Evolutionary conservation across 441 rosid species (phyloP).

Genomic region (Brassica balearica): DNA sequence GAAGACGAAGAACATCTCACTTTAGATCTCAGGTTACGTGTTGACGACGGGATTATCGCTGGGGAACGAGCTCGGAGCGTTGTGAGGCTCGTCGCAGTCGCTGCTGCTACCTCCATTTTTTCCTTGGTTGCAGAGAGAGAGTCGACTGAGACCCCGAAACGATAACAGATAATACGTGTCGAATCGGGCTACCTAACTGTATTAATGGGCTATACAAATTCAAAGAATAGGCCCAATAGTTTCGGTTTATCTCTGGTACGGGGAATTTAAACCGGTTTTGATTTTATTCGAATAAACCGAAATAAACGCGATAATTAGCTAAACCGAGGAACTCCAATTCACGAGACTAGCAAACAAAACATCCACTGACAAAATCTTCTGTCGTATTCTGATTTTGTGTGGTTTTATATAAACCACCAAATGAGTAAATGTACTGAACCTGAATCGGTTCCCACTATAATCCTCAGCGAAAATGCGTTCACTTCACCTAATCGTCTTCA

Average conservation of each 20-base stretch:
- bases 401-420: background rate
- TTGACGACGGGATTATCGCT: slow-evolving; percentile 45
- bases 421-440: slow-evolving; percentile 20
- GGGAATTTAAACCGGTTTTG: background rate
- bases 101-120: slow-evolving; percentile 62
- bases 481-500: slow-evolving; percentile 29
- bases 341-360: slow-evolving; percentile 40
- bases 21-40: slow-evolving; percentile 39
- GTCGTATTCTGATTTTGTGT: slow-evolving; percentile 32
- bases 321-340: background rate
- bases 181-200: slow-evolving; percentile 9
- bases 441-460: slow-evolving; percentile 18
- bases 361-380: slow-evolving; percentile 19
- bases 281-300: slow-evolving; percentile 1
- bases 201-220: background rate
- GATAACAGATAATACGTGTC: slow-evolving; percentile 36
- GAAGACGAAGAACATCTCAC: slow-evolving; percentile 39
- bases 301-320: background rate
- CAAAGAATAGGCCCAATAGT: slow-evolving; percentile 23
- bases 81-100: slow-evolving; percentile 57
- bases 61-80: slow-evolving; percentile 51
- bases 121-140: slow-evolving; percentile 25
- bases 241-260: background rate
- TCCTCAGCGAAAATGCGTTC: slow-evolving; percentile 33
- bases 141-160: slow-evolving; percentile 22